These are phyloP conservation scores for Geotrichum bryndzae DNA, from an alignment of 1,139 yeast genomes.

Conservation along the genomic window DNA sequence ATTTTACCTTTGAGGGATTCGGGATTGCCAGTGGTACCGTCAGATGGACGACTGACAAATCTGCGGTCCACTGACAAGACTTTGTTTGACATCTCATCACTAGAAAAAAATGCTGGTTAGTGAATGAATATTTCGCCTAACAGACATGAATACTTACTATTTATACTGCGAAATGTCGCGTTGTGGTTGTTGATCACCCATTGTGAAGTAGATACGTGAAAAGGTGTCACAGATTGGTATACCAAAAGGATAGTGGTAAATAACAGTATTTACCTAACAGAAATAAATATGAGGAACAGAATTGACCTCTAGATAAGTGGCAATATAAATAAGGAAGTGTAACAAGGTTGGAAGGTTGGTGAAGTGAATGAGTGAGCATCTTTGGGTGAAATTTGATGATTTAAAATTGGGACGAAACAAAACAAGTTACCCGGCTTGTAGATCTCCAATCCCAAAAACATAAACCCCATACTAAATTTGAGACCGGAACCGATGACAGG, in stretches of 20 bases:
- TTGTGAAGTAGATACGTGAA: slow-evolving; percentile 6
- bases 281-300: background rate
- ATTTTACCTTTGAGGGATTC: slow-evolving; percentile 65
- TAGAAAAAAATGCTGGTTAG: slow-evolving; percentile 15
- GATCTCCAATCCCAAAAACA: too few relatives aligned
- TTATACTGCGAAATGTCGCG: slow-evolving; percentile 27
- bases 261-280: background rate
- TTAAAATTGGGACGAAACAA: background rate
- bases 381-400: background rate
- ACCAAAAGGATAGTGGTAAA: background rate
- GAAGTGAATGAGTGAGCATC: background rate
- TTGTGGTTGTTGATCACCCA: slow-evolving; percentile 19
- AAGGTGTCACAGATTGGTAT: background rate
- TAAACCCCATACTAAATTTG: background rate
- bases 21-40: slow-evolving; percentile 56
- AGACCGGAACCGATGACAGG: too few relatives aligned
- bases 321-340: background rate
- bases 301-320: background rate
- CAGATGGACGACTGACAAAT: slow-evolving; percentile 39
- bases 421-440: background rate
- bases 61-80: slow-evolving; percentile 57
- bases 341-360: background rate
- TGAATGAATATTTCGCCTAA: background rate
- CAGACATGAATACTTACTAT: slow-evolving; percentile 22
- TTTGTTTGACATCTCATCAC: slow-evolving; percentile 56